These are phyloP conservation scores for Psilocybe subaeruginosa DNA, from an alignment of 768 basidiomycete genomes.

Conservation along the genomic window DNA sequence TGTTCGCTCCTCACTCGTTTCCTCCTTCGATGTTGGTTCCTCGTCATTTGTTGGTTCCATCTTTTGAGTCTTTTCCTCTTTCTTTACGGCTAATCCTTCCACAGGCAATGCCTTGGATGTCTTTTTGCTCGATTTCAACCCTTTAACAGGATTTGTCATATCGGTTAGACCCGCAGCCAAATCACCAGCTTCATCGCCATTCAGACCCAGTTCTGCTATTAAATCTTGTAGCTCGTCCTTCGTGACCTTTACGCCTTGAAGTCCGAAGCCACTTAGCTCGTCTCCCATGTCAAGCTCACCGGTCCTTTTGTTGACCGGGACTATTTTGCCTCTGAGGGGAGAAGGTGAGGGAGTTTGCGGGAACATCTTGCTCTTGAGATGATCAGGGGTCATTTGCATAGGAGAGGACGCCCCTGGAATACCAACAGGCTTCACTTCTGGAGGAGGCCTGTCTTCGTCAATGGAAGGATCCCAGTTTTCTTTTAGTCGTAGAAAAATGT, in stretches of 20 bases:
- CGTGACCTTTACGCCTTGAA: conserved; percentile 79
- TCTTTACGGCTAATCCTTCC: background rate
- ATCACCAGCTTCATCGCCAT: conserved; percentile 76
- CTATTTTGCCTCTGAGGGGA: conserved; percentile 40
- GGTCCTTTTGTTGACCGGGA: conserved; percentile 59
- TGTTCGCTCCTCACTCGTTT: background rate
- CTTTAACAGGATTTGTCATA: conserved; percentile 18
- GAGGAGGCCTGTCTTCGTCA: conserved; percentile 64
- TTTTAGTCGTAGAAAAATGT: conserved; percentile 69
- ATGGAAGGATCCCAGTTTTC: conserved; percentile 64
- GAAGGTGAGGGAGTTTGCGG: conserved; percentile 41
- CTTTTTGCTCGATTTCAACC: conserved; percentile 8
- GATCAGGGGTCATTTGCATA: conserved; percentile 80
- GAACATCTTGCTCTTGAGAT: conserved; percentile 60
- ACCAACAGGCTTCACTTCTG: conserved; percentile 65
- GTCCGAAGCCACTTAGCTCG: conserved; percentile 68
- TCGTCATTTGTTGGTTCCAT: background rate
- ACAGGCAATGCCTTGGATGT: background rate
- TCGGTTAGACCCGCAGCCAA: conserved; percentile 66
- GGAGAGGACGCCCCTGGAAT: conserved; percentile 81
- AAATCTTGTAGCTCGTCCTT: conserved; percentile 73
- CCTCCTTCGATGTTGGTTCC: background rate
- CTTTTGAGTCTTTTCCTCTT: conserved; percentile 10
- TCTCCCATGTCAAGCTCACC: conserved; percentile 67
- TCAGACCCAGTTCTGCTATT: conserved; percentile 75